Conservation (phyloP, 1,284 basidiomycete species). For the Ustilago nuda region DNA sequence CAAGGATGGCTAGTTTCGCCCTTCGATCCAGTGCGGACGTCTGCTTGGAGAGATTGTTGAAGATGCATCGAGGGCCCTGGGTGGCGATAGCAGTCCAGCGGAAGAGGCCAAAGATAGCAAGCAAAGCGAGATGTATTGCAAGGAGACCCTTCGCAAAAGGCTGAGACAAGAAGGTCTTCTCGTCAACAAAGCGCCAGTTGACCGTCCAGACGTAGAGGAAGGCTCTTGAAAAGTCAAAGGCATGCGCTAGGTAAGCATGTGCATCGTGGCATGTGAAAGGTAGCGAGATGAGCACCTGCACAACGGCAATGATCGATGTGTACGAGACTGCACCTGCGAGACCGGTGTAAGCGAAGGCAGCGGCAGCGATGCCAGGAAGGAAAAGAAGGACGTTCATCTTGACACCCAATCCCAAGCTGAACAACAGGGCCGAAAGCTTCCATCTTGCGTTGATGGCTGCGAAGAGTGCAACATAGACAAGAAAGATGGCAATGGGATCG, state of each 20-base stretch:
- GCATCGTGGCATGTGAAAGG: conserved; percentile 79
- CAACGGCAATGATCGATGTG: conserved; percentile 17
- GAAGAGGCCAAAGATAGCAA: conserved; percentile 77
- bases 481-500: conserved; percentile 85
- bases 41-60: conserved; percentile 11
- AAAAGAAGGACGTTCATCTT: conserved; percentile 98
- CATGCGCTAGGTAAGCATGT: conserved; percentile 77
- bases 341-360: conserved; percentile 75
- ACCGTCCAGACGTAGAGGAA: conserved; percentile 98
- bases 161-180: conserved; percentile 79
- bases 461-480: conserved; percentile 71
- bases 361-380: conserved; percentile 79
- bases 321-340: conserved; percentile 64
- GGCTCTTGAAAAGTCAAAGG: conserved; percentile 88
- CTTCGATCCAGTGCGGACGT: conserved; percentile 2
- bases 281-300: conserved; percentile 77
- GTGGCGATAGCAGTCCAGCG: conserved; percentile 77
- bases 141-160: conserved; percentile 78
- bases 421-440: conserved; percentile 76
- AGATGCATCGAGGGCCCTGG: conserved; percentile 75
- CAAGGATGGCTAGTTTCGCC: conserved; percentile 20
- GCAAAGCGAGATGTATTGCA: conserved; percentile 75
- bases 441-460: conserved; percentile 75
- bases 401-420: conserved; percentile 85
- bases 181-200: conserved; percentile 90